phyloP scores from a whole-genome alignment of 164 flowering plant genomes.

The Dillenia turbinata region DNA sequence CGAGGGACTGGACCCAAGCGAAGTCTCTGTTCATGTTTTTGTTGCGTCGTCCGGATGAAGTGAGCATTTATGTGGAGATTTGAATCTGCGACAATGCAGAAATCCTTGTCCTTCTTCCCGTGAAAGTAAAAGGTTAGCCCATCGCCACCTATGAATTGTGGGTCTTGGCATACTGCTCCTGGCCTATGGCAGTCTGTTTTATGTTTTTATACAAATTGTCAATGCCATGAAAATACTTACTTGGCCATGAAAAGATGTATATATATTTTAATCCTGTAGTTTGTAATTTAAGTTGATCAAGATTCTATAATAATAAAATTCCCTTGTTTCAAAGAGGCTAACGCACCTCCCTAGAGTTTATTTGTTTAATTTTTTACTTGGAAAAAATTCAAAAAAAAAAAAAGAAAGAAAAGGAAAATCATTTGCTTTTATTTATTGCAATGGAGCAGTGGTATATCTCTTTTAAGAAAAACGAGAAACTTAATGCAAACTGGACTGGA shows the following conservation, averaged over 20 bases:
- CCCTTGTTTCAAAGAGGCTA: no score
- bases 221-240: not conserved
- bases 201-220: not conserved
- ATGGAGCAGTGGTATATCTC: no score
- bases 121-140: conserved; percentile 62
- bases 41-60: conserved; percentile 35
- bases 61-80: conserved; percentile 61
- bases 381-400: no score
- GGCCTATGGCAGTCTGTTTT: conserved; percentile 39
- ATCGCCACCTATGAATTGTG: conserved; percentile 47
- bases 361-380: no score
- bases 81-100: conserved; percentile 41
- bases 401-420: no score
- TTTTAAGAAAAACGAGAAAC: conserved; percentile 7
- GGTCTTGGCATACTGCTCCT: conserved; percentile 39
- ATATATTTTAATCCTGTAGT: no score
- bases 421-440: no score
- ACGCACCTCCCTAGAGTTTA: no score
- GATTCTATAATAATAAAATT: no score
- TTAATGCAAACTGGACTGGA: conserved; percentile 58
- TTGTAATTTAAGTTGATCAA: no score
- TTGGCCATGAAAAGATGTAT: not conserved
- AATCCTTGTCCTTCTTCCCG: conserved; percentile 41
- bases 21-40: conserved; percentile 40
- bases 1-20: conserved; percentile 63